Evolutionary conservation across 331 rosid genomes (phyloP).

Genomic region (Malus hybrid): DNA sequence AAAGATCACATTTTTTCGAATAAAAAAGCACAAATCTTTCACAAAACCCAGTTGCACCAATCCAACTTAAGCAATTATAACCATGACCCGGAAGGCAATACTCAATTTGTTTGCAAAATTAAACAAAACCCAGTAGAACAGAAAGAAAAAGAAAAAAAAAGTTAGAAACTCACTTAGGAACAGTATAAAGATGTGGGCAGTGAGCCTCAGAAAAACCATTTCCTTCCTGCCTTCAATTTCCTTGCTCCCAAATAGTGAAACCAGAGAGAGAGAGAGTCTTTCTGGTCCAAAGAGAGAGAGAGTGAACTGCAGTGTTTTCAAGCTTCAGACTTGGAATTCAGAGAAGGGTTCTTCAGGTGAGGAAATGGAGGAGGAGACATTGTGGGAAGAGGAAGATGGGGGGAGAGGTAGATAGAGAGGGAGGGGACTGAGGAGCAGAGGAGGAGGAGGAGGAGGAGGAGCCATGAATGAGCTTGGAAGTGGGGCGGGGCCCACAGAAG

Average conservation of each 20-base stretch:
- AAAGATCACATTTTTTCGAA: background rate
- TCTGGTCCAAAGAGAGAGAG: background rate
- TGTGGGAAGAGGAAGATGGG: background rate
- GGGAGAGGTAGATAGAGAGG: background rate
- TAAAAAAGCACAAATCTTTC: background rate
- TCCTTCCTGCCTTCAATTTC: constrained; percentile 30
- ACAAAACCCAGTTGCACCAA: background rate
- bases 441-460: constrained; percentile 15
- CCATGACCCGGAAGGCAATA: background rate
- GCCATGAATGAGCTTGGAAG: constrained; percentile 58
- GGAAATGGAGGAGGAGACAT: constrained; percentile 2
- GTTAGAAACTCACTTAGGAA: constrained; percentile 43
- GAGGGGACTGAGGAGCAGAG: too few species aligned
- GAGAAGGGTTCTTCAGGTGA: constrained; percentile 16
- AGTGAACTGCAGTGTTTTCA: background rate
- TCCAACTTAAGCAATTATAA: background rate
- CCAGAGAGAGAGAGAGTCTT: background rate
- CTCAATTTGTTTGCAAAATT: constrained; percentile 27
- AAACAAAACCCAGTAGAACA: constrained; percentile 13
- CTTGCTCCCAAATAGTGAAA: constrained; percentile 5
- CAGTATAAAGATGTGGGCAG: constrained; percentile 15
- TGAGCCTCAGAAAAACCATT: constrained; percentile 24
- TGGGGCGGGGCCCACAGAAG: constrained; percentile 59
- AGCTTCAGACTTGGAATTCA: constrained; percentile 9
- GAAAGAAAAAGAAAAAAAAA: background rate